Evolutionary conservation across 768 basidiomycete genomes (phyloP).

Genomic region (Leucosporidium creatinivorum): DNA sequence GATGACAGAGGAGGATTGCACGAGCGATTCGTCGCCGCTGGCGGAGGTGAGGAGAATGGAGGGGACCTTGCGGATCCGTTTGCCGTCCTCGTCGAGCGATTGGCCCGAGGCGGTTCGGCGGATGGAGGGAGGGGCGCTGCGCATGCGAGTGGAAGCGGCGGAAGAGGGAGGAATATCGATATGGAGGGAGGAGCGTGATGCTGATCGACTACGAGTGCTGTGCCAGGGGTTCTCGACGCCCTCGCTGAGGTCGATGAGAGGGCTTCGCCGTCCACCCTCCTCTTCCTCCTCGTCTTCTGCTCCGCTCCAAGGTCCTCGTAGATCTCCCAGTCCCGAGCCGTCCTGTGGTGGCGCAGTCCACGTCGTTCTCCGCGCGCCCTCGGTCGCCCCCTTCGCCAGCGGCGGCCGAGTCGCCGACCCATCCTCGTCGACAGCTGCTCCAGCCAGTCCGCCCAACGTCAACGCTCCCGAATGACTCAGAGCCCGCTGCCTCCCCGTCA

Average conservation of each 20-base stretch:
- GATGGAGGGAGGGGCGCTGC: not conserved
- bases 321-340: not conserved
- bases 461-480: not conserved
- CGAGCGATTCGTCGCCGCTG: slow-evolving; percentile 7
- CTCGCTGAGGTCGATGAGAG: slow-evolving; percentile 13
- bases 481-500: not conserved
- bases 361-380: not conserved
- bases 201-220: not conserved
- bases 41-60: slow-evolving; percentile 28
- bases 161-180: not conserved
- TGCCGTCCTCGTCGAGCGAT: not conserved
- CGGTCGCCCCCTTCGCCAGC: not conserved
- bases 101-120: not conserved
- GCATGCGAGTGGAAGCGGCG: not conserved
- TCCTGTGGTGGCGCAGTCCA: not conserved
- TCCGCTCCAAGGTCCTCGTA: not conserved
- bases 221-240: slow-evolving; percentile 29
- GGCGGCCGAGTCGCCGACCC: not conserved
- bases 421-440: not conserved
- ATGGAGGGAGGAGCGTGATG: not conserved
- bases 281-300: slow-evolving; percentile 1
- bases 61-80: slow-evolving; percentile 10
- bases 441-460: not conserved
- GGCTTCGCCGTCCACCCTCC: not conserved
- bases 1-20: slow-evolving; percentile 1